Conservation (phyloP, 495 filamentous ascomycete genomes). For the Collariella sp. region DNA sequence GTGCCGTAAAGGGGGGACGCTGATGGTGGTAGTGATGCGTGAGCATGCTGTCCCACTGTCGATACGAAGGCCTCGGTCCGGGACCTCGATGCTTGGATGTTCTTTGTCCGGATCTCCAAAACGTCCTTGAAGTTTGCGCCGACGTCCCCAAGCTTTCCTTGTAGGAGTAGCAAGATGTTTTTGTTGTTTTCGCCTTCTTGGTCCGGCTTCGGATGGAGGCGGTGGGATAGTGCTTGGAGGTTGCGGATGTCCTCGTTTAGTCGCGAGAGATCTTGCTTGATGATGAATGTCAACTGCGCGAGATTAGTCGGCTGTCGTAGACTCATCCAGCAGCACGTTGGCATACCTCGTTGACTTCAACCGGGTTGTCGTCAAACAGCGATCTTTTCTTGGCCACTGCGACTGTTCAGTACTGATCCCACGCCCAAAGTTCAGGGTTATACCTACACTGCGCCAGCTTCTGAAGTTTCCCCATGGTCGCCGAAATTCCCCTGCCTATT, state of each 20-base stretch:
- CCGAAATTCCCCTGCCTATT: conserved; percentile 83
- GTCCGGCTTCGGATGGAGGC: conserved; percentile 67
- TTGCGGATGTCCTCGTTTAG: conserved; percentile 79
- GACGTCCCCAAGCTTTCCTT: conserved; percentile 92
- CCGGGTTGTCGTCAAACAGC: conserved; percentile 90
- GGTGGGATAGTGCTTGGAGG: conserved; percentile 58
- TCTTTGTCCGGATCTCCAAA: conserved; percentile 92
- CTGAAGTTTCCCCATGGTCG: conserved; percentile 88
- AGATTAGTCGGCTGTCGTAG: not conserved
- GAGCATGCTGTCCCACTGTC: conserved; percentile 66
- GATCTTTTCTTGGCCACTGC: conserved; percentile 91
- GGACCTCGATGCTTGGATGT: conserved; percentile 88
- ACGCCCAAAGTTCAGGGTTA: not conserved
- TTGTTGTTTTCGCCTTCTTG: conserved; percentile 97
- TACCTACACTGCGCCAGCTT: conserved; percentile 74
- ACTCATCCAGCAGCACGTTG: not conserved
- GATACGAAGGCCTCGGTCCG: conserved; percentile 95
- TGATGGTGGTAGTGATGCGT: conserved; percentile 51
- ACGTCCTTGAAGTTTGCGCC: conserved; percentile 94
- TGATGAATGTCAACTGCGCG: conserved; percentile 48
- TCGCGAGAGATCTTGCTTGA: conserved; percentile 91
- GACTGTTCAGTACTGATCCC: conserved; percentile 10
- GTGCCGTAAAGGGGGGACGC: conserved; percentile 82
- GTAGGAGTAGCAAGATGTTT: conserved; percentile 86
- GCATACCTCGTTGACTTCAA: conserved; percentile 75